Evolutionary conservation across 2,329 filamentous ascomycete genomes (phyloP).

Genomic region (Paraphaeosphaeria sporulosa): DNA sequence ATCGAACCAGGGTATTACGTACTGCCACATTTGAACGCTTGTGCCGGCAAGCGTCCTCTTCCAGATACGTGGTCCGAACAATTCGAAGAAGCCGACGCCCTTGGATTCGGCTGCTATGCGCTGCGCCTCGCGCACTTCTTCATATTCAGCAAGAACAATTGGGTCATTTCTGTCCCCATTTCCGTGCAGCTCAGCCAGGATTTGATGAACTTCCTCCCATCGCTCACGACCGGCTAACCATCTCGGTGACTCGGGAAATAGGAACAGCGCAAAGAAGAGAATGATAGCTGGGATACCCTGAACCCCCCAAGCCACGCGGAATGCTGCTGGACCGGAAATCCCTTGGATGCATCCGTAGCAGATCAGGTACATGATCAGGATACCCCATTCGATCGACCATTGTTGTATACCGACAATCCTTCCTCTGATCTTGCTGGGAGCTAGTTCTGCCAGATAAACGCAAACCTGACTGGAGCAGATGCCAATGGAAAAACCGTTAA

Average conservation of each 20-base stretch:
- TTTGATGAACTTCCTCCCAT: conserved; percentile 54
- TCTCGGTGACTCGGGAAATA: conserved; percentile 57
- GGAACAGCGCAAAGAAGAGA: conserved; percentile 54
- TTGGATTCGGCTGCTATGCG: conserved; percentile 44
- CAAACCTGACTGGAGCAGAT: conserved; percentile 56
- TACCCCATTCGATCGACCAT: conserved; percentile 50
- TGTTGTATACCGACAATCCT: conserved; percentile 56
- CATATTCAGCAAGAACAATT: conserved; percentile 58
- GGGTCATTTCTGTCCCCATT: conserved; percentile 55
- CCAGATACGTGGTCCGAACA: conserved; percentile 65
- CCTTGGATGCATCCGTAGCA: conserved; percentile 50
- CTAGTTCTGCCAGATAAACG: conserved; percentile 55
- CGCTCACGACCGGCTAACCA: conserved; percentile 59
- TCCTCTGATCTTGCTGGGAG: conserved; percentile 53
- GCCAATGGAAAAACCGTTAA: conserved; percentile 54
- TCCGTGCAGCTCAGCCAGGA: conserved; percentile 57
- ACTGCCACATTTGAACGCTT: conserved; percentile 66
- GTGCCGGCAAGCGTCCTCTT: conserved; percentile 63
- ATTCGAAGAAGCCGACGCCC: conserved; percentile 49
- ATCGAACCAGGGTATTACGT: conserved; percentile 24
- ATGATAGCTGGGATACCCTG: conserved; percentile 56
- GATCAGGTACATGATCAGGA: conserved; percentile 52
- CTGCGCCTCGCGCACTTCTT: conserved; percentile 55
- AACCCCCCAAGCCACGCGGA: conserved; percentile 57
- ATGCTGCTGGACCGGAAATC: conserved; percentile 26